A percentile compares a stretch with the other conserved stretches of the same genome.
Evolutionary conservation across 345 rosid species (phyloP).

Genomic region (Eucalyptus tenuipes): DNA sequence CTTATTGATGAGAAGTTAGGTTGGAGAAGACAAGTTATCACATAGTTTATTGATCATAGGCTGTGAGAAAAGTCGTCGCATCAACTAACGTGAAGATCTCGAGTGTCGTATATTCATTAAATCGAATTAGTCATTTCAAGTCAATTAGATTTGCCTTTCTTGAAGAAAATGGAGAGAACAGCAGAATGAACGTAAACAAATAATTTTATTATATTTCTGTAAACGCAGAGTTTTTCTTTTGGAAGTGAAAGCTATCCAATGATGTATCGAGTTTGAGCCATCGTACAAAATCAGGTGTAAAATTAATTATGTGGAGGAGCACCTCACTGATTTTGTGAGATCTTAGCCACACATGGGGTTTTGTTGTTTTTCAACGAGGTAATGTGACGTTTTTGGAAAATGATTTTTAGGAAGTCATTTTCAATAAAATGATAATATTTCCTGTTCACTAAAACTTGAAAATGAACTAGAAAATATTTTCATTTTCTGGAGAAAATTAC

Average conservation of each 20-base stretch:
- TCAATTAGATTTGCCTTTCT: neutral
- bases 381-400: no score
- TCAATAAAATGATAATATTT: no score
- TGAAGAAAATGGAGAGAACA: fast-evolving
- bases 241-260: fast-evolving
- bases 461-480: no score
- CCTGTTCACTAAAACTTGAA: fast-evolving
- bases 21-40: neutral
- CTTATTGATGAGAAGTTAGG: neutral
- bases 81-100: neutral
- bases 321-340: neutral
- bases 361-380: neutral
- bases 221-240: neutral
- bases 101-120: neutral
- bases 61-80: neutral
- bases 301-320: neutral
- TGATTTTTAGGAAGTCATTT: no score
- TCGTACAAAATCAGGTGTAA: neutral
- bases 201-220: neutral
- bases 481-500: no score
- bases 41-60: neutral
- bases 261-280: no score
- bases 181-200: fast-evolving
- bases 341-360: neutral
- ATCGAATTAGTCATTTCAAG: neutral